Evolutionary conservation across 306 rosid genomes (phyloP), one percentile per base, ranked within the genome.

Genomic region (Cucumis cinereus): DNA sequence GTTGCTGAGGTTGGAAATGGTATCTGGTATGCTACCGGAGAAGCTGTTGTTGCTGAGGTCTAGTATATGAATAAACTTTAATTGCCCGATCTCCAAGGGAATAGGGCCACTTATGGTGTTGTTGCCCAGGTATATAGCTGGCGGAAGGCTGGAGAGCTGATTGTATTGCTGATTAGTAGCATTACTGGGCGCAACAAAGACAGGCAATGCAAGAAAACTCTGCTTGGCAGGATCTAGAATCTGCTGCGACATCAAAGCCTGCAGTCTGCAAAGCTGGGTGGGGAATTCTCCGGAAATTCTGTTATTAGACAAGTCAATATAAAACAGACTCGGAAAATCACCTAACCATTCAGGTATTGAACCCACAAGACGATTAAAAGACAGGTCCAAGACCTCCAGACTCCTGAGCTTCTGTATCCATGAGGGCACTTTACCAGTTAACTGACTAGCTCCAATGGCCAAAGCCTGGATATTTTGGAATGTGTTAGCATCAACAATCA

Each of bases 301-400:
- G 81, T 94, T 94, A 78, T 47, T 47, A 50, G 93, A 84, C 93
- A 94, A 80, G 79, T 94, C 98, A 24, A 90, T 12, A 86, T 94
- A 92, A 87, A 94, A 94, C 75, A 94, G 90, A 73, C 77, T 87
- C 24, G 88, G 85, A 57, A 94, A 85, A 78, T 45, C 63, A 52
- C 89, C 90, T 52, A 94, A 84, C 97, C 91, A 89, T 71, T 84
- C 74, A 52, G 99, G 97, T 77, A 92, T 87, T 16, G 91, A 30
- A 75, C 97, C 97, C 7, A 80, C 80, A 20, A 94, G 16, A 2
- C 7, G 63, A 79, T 94, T 94, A 62, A 36, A 35, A 30, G 99
- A 94, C 83, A 94, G 81, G 79, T 94, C 98, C 86, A 94, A 66
- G 64, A 76, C 96, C 85, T 89, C 87, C 4, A 94, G 88, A 52